phyloP scores from a whole-genome alignment of 805 yeast species.

The Candida easanensis region DNA sequence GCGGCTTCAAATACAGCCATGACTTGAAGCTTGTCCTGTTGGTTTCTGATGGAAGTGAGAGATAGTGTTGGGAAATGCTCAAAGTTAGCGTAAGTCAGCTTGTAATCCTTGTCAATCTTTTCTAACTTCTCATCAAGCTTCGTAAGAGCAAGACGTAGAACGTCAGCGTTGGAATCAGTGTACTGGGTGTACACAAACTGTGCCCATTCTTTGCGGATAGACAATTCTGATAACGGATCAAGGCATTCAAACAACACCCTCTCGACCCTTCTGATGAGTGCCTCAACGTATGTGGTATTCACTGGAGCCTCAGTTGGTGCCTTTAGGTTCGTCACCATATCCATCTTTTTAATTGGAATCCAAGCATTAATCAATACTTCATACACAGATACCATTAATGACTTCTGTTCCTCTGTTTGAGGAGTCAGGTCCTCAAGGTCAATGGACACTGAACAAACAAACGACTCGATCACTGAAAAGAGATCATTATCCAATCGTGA shows the following conservation, averaged over 20 bases:
- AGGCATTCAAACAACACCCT: conserved; percentile 12
- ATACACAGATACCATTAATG: conserved; percentile 34
- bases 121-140: conserved; percentile 22
- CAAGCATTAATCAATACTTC: conserved; percentile 47
- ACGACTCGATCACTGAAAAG: conserved; percentile 11
- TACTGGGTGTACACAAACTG: conserved; percentile 42
- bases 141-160: conserved; percentile 27
- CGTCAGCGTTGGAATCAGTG: conserved; percentile 33
- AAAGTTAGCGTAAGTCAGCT: conserved; percentile 54
- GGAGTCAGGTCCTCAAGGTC: not conserved
- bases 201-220: conserved; percentile 47
- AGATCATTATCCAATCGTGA: conserved; percentile 36
- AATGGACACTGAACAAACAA: conserved; percentile 11
- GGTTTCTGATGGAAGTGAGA: conserved; percentile 47
- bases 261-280: conserved; percentile 50
- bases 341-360: conserved; percentile 30
- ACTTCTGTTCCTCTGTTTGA: conserved; percentile 7
- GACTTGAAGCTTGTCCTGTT: conserved; percentile 69
- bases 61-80: conserved; percentile 56
- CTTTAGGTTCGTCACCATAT: conserved; percentile 3
- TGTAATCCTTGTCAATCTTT: conserved; percentile 7
- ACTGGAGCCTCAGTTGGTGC: conserved; percentile 20
- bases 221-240: conserved; percentile 8
- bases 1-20: conserved; percentile 56
- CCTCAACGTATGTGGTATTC: conserved; percentile 38